phyloP scores from a whole-genome alignment of 179 eudicot genomes.

The Gypsophila paniculata region DNA sequence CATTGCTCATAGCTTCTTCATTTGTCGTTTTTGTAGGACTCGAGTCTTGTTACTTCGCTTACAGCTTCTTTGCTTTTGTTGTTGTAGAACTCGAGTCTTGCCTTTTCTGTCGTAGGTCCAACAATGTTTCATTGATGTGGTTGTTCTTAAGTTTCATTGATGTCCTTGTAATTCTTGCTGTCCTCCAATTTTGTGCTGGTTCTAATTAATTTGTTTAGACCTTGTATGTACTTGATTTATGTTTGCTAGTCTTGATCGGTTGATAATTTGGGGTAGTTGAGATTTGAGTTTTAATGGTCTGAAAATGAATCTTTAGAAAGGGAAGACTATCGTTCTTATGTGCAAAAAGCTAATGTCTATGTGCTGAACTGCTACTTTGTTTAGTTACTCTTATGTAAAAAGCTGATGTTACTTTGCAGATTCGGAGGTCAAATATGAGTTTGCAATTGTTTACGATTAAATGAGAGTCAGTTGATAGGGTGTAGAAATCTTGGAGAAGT shows the following conservation, averaged over 20 bases:
- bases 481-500: background rate
- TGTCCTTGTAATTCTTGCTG: background rate
- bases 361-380: background rate
- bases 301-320: background rate
- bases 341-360: too few species aligned
- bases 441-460: background rate
- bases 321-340: background rate
- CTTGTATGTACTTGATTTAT: background rate
- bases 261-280: background rate
- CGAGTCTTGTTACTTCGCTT: too few species aligned
- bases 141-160: background rate
- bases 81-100: background rate
- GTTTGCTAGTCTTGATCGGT: constrained; percentile 2
- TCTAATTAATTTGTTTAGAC: too few species aligned
- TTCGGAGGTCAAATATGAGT: constrained; percentile 10
- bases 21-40: too few species aligned
- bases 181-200: background rate
- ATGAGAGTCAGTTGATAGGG: constrained; percentile 26
- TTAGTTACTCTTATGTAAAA: background rate
- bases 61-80: too few species aligned
- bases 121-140: background rate
- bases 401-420: constrained; percentile 28
- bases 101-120: too few species aligned
- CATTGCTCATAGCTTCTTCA: too few species aligned
- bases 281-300: background rate